phyloP scores from a whole-genome alignment of 371 early-diverging fungal species.

The Lichtheimia corymbifera region DNA sequence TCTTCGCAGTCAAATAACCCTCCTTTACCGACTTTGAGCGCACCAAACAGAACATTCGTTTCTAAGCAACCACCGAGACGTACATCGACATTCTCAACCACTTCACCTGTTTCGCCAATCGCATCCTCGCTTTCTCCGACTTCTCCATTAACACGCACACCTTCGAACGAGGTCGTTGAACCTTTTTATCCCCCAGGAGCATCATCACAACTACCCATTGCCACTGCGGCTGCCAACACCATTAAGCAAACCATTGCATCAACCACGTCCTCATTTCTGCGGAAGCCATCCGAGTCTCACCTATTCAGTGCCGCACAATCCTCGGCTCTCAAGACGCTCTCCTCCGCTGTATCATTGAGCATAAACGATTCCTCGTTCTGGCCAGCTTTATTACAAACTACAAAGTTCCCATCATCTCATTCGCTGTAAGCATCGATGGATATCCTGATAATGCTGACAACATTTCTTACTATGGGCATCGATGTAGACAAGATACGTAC shows the following conservation, averaged over 20 bases:
- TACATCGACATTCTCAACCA: conserved; percentile 12
- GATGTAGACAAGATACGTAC: conserved; percentile 66
- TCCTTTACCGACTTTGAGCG: conserved; percentile 29
- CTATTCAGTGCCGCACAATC: conserved; percentile 41
- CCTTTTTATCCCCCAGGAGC: conserved; percentile 19
- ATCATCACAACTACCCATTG: conserved; percentile 9
- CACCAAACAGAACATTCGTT: conserved; percentile 36
- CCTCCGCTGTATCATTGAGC: conserved; percentile 29
- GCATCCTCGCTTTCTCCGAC: conserved; percentile 16
- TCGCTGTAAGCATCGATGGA: conserved; percentile 40
- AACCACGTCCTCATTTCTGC: conserved; percentile 18
- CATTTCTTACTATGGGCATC: neutral
- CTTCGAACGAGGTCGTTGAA: conserved; percentile 33
- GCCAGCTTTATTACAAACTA: conserved; percentile 41
- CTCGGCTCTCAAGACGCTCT: conserved; percentile 46
- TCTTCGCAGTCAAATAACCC: conserved; percentile 20
- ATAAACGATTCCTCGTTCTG: conserved; percentile 38
- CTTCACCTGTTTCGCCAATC: conserved; percentile 17
- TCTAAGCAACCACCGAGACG: conserved; percentile 31
- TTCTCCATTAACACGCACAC: conserved; percentile 21
- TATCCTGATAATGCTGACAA: neutral
- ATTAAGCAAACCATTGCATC: conserved; percentile 23
- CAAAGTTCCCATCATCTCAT: conserved; percentile 51
- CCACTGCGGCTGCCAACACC: conserved; percentile 4
- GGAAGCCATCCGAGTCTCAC: conserved; percentile 28